Evolutionary conservation across 2,329 filamentous ascomycete genomes (phyloP), one percentile per base, ranked within the genome.

Genomic region (Beauveria scarabaeidicola): DNA sequence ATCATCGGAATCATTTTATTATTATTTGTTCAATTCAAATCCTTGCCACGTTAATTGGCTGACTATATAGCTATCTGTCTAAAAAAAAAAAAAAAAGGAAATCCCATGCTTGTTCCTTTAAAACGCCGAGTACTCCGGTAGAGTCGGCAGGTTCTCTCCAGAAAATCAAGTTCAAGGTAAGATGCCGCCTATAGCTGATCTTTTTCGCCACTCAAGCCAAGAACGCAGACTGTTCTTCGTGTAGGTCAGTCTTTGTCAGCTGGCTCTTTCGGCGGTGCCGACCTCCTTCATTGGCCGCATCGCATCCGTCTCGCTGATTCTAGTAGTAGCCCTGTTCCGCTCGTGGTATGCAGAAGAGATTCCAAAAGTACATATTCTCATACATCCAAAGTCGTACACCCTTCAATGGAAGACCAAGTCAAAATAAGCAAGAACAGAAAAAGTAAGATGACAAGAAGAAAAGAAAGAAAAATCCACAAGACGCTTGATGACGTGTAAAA

Each of bases 51-150:
- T 56, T 36, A 36, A 29, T 43, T 64, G 59, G 54, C 50, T 61
- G 55, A 62, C 61, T 63, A 64, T 59, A 56, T 65, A 64, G 36
- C 53, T 63, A 63, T 52, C 57, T 65, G 54, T 61, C 43, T 59
- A 65, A 50, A 58, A 48, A 21, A 41, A 55, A 58, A 58, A 52
- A 32, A 50, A 27, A 52, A 61, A 53, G n/a, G 27, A 47, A 59
- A 51, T 9, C 25, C 43, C 17, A 23, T 9, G 55, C n/a, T 29
- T 58, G 4, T 32, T 58, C 36, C 52, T 38, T 51, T 32, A 25
- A 41, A 55, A 60, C 58, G 58, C 58, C 58, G 21, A 55, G 36
- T 51, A 38, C 44, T 25, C 44, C 51, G 15, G 41, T 25, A 44
- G 10, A 51, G 53, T 48, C 53, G 44, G 32, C 17, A 48, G 21